These are phyloP conservation scores for Pseudogymnoascus sp. DNA, from an alignment of 2,329 filamentous ascomycete genomes.

Conservation along the genomic window DNA sequence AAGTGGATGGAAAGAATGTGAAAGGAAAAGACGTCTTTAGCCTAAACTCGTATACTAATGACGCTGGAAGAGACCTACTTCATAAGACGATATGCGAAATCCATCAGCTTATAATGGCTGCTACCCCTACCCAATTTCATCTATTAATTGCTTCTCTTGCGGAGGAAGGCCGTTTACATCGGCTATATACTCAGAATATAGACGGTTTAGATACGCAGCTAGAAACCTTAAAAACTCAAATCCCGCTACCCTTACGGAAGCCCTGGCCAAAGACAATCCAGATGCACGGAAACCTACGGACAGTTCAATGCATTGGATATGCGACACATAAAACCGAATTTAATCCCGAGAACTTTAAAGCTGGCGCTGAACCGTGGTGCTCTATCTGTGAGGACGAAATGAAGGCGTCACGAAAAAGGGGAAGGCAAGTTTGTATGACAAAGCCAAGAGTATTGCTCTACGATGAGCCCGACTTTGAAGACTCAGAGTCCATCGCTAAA, in stretches of 20 bases:
- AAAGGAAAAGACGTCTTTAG: conserved; percentile 62
- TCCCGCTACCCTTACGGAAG: conserved; percentile 68
- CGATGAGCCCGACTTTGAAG: conserved; percentile 79
- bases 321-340: conserved; percentile 13
- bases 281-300: conserved; percentile 84
- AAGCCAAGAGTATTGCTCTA: conserved; percentile 74
- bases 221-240: conserved; percentile 64
- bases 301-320: conserved; percentile 13
- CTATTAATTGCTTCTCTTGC: conserved; percentile 81
- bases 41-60: conserved; percentile 82
- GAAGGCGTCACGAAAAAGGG: neutral
- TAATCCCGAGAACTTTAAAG: conserved; percentile 11
- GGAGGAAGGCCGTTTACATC: conserved; percentile 74
- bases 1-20: neutral
- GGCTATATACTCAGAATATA: conserved; percentile 91
- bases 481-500: conserved; percentile 84
- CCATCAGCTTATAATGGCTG: conserved; percentile 64
- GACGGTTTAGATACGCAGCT: conserved; percentile 84
- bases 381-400: neutral
- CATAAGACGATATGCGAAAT: conserved; percentile 89
- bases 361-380: conserved; percentile 1
- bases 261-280: conserved; percentile 90
- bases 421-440: conserved; percentile 8
- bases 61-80: conserved; percentile 78
- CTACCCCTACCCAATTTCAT: conserved; percentile 78